Conservation (phyloP, 2,329 filamentous ascomycete species). For the Cladophialophora chaetospira region DNA sequence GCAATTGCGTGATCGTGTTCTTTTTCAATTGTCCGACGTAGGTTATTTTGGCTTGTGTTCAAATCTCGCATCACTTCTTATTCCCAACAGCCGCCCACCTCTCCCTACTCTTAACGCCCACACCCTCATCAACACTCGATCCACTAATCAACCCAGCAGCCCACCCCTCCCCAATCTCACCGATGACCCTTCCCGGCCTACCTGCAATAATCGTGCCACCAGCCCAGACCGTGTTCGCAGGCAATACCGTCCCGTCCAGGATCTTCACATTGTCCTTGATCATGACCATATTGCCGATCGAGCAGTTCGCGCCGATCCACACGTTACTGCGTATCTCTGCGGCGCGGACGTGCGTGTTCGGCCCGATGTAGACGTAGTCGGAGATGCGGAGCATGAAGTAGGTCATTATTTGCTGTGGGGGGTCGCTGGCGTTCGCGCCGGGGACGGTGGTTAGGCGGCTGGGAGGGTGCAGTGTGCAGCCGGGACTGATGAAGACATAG, state of each 20-base stretch:
- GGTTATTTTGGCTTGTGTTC: neutral
- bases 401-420: constrained; percentile 54
- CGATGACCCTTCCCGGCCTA: constrained; percentile 74
- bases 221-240: constrained; percentile 86
- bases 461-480: constrained; percentile 78
- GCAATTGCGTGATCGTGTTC: no score
- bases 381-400: constrained; percentile 91
- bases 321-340: constrained; percentile 84
- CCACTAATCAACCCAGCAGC: constrained; percentile 33
- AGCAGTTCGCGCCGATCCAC: constrained; percentile 74
- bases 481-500: constrained; percentile 84
- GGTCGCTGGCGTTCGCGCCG: constrained; percentile 32
- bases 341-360: constrained; percentile 74
- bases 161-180: constrained; percentile 65
- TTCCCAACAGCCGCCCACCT: constrained; percentile 34
- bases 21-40: neutral
- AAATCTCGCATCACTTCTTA: constrained; percentile 21
- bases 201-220: constrained; percentile 91
- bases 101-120: constrained; percentile 32
- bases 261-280: constrained; percentile 92
- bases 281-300: constrained; percentile 83
- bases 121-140: constrained; percentile 29
- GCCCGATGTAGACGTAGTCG: constrained; percentile 89
- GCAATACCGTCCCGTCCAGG: constrained; percentile 79
- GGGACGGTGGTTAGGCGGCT: constrained; percentile 75